Conservation (phyloP, 2,329 filamentous ascomycete species). For the Sclerotinia glacialis region DNA sequence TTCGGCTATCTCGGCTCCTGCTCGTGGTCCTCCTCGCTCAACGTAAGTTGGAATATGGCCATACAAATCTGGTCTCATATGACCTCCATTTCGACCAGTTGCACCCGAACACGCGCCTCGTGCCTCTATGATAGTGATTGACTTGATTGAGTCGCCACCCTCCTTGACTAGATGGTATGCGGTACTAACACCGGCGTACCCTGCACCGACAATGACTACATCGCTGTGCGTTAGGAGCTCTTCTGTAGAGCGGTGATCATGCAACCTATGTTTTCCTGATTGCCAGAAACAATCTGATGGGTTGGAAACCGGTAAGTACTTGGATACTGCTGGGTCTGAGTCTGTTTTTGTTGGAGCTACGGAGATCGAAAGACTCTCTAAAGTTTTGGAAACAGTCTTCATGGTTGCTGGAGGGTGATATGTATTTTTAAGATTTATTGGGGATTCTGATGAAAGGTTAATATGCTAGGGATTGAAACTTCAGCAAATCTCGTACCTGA, state of each 20-base stretch:
- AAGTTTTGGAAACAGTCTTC: constrained; percentile 6
- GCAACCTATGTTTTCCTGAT: constrained; percentile 21
- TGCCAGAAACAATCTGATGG: constrained; percentile 25
- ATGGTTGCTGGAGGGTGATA: background rate
- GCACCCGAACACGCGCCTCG: constrained; percentile 76
- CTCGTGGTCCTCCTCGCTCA: constrained; percentile 2
- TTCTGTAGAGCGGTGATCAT: constrained; percentile 27
- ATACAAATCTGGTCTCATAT: constrained; percentile 21
- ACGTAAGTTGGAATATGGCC: constrained; percentile 20
- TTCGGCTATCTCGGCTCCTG: constrained; percentile 28
- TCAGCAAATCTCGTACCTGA: background rate
- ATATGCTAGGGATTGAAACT: background rate
- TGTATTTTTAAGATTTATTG: background rate
- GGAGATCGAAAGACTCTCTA: background rate
- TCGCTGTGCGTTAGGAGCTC: constrained; percentile 26
- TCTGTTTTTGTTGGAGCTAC: background rate
- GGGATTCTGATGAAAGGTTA: background rate
- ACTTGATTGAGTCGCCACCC: constrained; percentile 45
- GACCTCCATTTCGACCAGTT: constrained; percentile 59
- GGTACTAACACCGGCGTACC: constrained; percentile 26
- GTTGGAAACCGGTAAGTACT: constrained; percentile 21
- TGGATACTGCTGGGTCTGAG: background rate
- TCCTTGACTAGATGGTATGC: constrained; percentile 37
- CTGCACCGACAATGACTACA: constrained; percentile 30
- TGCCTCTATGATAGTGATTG: constrained; percentile 70